Conservation (phyloP, 2,329 filamentous ascomycete genomes). For the Gyromitra esculenta region DNA sequence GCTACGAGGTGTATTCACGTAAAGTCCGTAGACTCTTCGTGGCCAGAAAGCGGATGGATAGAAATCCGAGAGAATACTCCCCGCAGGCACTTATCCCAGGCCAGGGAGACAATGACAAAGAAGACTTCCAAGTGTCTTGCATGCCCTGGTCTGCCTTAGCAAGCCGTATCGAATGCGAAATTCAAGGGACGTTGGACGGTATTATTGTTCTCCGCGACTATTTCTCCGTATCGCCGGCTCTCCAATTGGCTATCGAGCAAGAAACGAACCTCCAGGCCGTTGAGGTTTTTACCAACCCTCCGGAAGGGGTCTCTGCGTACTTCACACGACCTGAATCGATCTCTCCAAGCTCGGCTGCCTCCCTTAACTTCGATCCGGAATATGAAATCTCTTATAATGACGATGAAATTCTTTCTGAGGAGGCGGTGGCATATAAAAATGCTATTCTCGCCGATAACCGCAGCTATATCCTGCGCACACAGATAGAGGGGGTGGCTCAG, state of each 20-base stretch:
- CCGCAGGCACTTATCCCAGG: constrained; percentile 1
- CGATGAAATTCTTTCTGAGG: constrained; percentile 18
- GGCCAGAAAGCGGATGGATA: constrained; percentile 33
- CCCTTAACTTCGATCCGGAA: neutral
- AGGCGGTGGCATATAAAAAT: constrained; percentile 17
- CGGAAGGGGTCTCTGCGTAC: neutral
- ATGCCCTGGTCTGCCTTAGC: constrained; percentile 25
- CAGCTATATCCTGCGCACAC: constrained; percentile 10
- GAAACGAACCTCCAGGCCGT: constrained; percentile 18
- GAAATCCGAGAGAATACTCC: constrained; percentile 36
- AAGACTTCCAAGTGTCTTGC: constrained; percentile 44
- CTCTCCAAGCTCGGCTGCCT: constrained; percentile 29
- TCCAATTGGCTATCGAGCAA: constrained; percentile 28
- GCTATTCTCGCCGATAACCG: constrained; percentile 25
- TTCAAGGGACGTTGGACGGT: constrained; percentile 26
- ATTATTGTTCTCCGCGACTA: constrained; percentile 28
- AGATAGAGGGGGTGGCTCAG: constrained; percentile 16
- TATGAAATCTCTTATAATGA: neutral
- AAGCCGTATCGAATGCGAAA: constrained; percentile 32
- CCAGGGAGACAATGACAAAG: constrained; percentile 28
- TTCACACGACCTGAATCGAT: constrained; percentile 32
- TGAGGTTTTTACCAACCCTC: constrained; percentile 27
- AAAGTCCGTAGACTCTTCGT: constrained; percentile 37
- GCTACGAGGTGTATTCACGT: constrained; percentile 41
- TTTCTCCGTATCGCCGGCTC: constrained; percentile 33